phyloP scores from a whole-genome alignment of 2,329 filamentous ascomycete species.

The Aspergillus latus region DNA sequence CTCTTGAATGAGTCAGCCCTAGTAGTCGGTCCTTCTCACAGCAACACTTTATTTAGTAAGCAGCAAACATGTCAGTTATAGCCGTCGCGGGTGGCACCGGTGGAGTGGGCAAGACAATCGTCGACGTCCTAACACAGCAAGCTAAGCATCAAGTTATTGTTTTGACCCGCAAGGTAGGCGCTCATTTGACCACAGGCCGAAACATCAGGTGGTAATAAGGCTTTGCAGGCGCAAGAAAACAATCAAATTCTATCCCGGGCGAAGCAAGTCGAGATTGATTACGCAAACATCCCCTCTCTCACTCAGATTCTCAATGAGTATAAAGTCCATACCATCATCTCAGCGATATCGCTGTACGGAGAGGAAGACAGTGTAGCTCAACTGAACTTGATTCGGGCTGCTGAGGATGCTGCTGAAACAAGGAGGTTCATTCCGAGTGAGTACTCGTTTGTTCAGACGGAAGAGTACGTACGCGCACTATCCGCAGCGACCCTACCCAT shows the following conservation, averaged over 20 bases:
- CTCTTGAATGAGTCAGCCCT: no score
- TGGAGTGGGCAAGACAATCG: conserved; percentile 47
- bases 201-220: not conserved
- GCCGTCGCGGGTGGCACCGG: conserved; percentile 52
- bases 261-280: conserved; percentile 33
- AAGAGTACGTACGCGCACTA: conserved; percentile 25
- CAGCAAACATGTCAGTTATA: conserved; percentile 39
- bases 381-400: conserved; percentile 48
- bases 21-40: no score
- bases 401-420: conserved; percentile 40
- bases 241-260: conserved; percentile 8
- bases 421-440: conserved; percentile 47
- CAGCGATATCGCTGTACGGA: conserved; percentile 37
- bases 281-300: conserved; percentile 32
- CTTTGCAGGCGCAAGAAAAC: not conserved
- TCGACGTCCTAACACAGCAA: conserved; percentile 43
- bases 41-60: not conserved
- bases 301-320: conserved; percentile 34
- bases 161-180: conserved; percentile 42
- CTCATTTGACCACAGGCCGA: not conserved
- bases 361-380: conserved; percentile 35
- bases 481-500: not conserved
- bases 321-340: conserved; percentile 49
- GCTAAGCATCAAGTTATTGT: conserved; percentile 42
- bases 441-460: conserved; percentile 40